phyloP scores from a whole-genome alignment of 2,329 filamentous ascomycete species.

The Aureobasidium zeae region DNA sequence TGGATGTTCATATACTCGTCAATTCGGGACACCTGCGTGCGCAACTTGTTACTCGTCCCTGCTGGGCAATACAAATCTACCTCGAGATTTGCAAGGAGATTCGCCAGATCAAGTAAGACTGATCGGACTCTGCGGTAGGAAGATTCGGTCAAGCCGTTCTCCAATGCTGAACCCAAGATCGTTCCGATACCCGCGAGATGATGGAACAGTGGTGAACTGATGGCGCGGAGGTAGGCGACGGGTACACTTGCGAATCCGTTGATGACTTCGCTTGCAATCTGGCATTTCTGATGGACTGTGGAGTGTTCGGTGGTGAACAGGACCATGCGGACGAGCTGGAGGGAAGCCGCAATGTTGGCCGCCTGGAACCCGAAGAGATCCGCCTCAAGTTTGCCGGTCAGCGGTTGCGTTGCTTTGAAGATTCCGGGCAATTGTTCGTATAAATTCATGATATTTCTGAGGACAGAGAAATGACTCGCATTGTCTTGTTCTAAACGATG shows the following conservation, averaged over 20 bases:
- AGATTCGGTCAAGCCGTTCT: slow-evolving; percentile 35
- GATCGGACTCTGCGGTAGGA: slow-evolving; percentile 35
- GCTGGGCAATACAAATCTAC: slow-evolving; percentile 32
- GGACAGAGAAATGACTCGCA: neutral
- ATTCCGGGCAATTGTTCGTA: slow-evolving; percentile 9
- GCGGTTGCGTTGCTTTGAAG: slow-evolving; percentile 15
- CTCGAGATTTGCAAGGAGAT: slow-evolving; percentile 39
- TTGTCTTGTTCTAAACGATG: neutral
- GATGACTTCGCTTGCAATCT: slow-evolving; percentile 38
- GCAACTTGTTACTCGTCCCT: slow-evolving; percentile 33
- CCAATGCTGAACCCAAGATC: slow-evolving; percentile 42
- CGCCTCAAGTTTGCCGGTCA: slow-evolving; percentile 16
- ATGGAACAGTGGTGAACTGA: slow-evolving; percentile 41
- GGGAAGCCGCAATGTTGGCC: slow-evolving; percentile 42
- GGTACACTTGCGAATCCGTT: slow-evolving; percentile 37
- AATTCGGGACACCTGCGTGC: slow-evolving; percentile 35
- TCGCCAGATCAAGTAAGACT: slow-evolving; percentile 37
- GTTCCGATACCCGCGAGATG: slow-evolving; percentile 42
- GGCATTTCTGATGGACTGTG: slow-evolving; percentile 36
- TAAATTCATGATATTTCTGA: slow-evolving; percentile 10
- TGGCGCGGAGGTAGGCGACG: slow-evolving; percentile 38
- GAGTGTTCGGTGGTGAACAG: slow-evolving; percentile 24
- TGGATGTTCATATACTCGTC: slow-evolving; percentile 34
- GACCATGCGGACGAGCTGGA: slow-evolving; percentile 42
- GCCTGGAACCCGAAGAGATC: slow-evolving; percentile 42